Percentiles rank a stretch among this genome's conserved stretches.
Evolutionary conservation across 2,329 filamentous ascomycete genomes (phyloP).

Genomic region (Aspergillus hiratsukae): DNA sequence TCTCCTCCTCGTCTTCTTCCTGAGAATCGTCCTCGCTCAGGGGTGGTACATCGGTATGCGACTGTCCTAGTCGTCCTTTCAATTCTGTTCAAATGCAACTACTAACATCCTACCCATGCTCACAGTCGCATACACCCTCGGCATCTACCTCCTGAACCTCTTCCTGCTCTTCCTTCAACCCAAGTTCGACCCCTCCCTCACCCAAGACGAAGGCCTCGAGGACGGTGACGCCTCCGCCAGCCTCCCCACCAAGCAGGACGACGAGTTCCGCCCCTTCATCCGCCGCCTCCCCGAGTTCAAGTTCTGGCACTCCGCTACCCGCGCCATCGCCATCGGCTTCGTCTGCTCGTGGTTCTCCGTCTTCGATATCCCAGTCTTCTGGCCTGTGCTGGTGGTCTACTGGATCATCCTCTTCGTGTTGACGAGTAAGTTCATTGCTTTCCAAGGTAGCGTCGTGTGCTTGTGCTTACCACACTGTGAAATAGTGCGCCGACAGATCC

Average conservation of each 20-base stretch:
- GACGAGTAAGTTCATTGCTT: slow-evolving; percentile 66
- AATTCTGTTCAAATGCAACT: neutral
- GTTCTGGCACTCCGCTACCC: slow-evolving; percentile 96
- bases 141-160: slow-evolving; percentile 97
- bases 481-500: slow-evolving; percentile 94
- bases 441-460: neutral
- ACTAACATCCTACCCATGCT: neutral
- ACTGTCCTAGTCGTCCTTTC: neutral
- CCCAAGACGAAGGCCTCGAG: slow-evolving; percentile 93
- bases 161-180: slow-evolving; percentile 98
- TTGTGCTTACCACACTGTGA: neutral
- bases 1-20: slow-evolving; percentile 73
- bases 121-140: slow-evolving; percentile 89
- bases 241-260: slow-evolving; percentile 90
- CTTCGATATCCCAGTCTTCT: slow-evolving; percentile 98
- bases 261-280: slow-evolving; percentile 98
- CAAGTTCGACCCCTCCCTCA: slow-evolving; percentile 97
- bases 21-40: slow-evolving; percentile 85
- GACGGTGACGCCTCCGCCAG: slow-evolving; percentile 71
- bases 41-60: slow-evolving; percentile 94
- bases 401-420: slow-evolving; percentile 95
- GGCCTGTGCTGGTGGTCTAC: slow-evolving; percentile 97
- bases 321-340: slow-evolving; percentile 78
- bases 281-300: slow-evolving; percentile 96
- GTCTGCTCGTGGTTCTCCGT: slow-evolving; percentile 86